Percentiles rank a stretch among this genome's conserved stretches.
Conservation (phyloP, 192 early-diverging fungal genomes). For the Coemansia guatemalensis region DNA sequence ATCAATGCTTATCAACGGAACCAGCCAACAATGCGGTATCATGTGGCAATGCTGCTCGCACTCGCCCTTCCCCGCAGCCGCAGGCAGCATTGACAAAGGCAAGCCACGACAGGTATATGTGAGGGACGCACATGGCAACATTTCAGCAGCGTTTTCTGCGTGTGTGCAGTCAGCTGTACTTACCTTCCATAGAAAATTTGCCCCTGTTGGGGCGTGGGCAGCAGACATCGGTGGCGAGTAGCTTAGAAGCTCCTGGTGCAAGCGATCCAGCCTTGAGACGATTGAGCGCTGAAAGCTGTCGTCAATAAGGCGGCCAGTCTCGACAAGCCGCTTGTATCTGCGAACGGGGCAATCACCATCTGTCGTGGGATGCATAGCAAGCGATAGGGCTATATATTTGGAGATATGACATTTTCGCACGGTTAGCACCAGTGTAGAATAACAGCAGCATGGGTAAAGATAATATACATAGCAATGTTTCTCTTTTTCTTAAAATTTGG, state of each 20-base stretch:
- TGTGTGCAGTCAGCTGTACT: neutral
- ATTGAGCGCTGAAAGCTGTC: conserved; percentile 72
- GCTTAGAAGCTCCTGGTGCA: conserved; percentile 61
- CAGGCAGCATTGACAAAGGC: too few relatives aligned
- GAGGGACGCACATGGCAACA: too few relatives aligned
- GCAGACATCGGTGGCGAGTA: conserved; percentile 54
- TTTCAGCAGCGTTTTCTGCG: too few relatives aligned
- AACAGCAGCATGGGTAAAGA: too few relatives aligned
- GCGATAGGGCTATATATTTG: too few relatives aligned
- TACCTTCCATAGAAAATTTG: conserved; percentile 43
- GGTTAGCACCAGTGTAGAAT: too few relatives aligned
- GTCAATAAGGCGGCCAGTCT: conserved; percentile 55
- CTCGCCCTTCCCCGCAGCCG: neutral
- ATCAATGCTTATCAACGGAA: too few relatives aligned
- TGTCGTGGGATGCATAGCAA: neutral
- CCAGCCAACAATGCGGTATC: too few relatives aligned
- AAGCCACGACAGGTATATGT: too few relatives aligned
- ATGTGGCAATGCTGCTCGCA: neutral
- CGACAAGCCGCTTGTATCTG: conserved; percentile 51
- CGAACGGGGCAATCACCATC: conserved; percentile 20
- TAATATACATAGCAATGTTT: too few relatives aligned
- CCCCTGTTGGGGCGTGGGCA: neutral
- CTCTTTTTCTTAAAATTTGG: too few relatives aligned
- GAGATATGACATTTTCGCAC: too few relatives aligned
- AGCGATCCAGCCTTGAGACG: conserved; percentile 61